These are phyloP conservation scores for Ogataea philodendri DNA, from an alignment of 805 yeast genomes.

Conservation along the genomic window DNA sequence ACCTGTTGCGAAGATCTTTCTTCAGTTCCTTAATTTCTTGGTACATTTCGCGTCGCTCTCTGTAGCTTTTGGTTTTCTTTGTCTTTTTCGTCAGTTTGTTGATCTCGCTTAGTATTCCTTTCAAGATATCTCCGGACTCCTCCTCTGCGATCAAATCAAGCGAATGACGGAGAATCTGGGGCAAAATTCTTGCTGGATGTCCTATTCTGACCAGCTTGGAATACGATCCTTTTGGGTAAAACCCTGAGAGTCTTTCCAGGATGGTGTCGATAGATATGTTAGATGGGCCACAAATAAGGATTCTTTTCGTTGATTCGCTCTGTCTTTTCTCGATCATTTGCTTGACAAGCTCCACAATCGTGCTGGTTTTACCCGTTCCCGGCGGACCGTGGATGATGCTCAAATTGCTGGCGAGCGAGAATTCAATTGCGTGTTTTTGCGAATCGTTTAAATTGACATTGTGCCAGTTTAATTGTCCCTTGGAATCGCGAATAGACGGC, in stretches of 20 bases:
- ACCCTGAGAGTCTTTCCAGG: conserved; percentile 62
- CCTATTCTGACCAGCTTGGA: conserved; percentile 71
- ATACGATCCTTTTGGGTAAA: conserved; percentile 40
- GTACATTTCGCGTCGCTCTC: conserved; percentile 67
- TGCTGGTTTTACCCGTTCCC: conserved; percentile 83
- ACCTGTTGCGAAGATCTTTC: conserved; percentile 67
- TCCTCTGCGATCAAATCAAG: conserved; percentile 66
- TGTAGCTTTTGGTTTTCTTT: conserved; percentile 53
- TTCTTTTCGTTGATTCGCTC: conserved; percentile 36
- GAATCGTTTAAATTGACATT: conserved; percentile 58
- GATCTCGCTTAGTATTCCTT: conserved; percentile 71
- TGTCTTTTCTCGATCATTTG: conserved; percentile 49
- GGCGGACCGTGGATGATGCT: conserved; percentile 77
- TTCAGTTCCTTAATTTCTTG: conserved; percentile 63
- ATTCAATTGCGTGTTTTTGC: conserved; percentile 69
- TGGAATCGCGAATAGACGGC: conserved; percentile 20
- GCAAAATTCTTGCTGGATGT: conserved; percentile 84
- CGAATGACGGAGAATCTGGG: conserved; percentile 63
- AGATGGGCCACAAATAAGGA: conserved; percentile 91
- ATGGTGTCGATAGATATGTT: conserved; percentile 91
- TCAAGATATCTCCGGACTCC: conserved; percentile 56
- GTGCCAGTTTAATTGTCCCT: conserved; percentile 33
- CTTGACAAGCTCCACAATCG: conserved; percentile 75
- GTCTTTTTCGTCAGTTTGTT: conserved; percentile 45
- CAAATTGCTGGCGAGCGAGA: conserved; percentile 57